Conservation (phyloP, 1,284 basidiomycete species). For the Microbotryomycetes sp. region DNA sequence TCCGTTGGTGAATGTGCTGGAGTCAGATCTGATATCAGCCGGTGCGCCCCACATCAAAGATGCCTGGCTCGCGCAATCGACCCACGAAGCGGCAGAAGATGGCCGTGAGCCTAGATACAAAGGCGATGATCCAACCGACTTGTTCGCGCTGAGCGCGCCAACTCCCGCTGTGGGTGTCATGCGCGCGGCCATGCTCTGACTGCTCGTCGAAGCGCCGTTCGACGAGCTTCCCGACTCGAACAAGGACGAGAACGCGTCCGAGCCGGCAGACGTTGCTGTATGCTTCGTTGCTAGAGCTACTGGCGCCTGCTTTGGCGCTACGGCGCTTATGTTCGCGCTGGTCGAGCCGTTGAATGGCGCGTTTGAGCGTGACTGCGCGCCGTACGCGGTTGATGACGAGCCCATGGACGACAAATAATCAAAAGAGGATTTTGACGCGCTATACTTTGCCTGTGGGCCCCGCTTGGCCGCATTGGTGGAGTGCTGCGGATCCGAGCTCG, state of each 20-base stretch:
- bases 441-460: conserved; percentile 6
- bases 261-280: conserved; percentile 4
- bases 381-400: conserved; percentile 17
- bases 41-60: too few species aligned
- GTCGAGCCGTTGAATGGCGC: background rate
- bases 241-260: conserved; percentile 32
- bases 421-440: conserved; percentile 32
- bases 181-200: conserved; percentile 20
- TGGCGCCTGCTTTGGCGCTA: background rate
- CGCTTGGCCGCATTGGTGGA: background rate
- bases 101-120: too few species aligned
- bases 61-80: too few species aligned
- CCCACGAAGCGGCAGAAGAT: too few species aligned
- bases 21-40: too few species aligned
- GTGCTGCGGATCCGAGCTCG: background rate
- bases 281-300: background rate
- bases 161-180: too few species aligned
- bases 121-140: too few species aligned
- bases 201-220: background rate
- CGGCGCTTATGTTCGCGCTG: background rate
- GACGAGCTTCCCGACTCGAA: conserved; percentile 31
- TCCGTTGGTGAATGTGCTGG: too few species aligned
- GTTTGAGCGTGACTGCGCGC: background rate
- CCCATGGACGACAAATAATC: conserved; percentile 36
- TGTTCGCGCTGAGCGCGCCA: too few species aligned